phyloP scores from a whole-genome alignment of 2,329 filamentous ascomycete genomes.

The Colletotrichum sp. region DNA sequence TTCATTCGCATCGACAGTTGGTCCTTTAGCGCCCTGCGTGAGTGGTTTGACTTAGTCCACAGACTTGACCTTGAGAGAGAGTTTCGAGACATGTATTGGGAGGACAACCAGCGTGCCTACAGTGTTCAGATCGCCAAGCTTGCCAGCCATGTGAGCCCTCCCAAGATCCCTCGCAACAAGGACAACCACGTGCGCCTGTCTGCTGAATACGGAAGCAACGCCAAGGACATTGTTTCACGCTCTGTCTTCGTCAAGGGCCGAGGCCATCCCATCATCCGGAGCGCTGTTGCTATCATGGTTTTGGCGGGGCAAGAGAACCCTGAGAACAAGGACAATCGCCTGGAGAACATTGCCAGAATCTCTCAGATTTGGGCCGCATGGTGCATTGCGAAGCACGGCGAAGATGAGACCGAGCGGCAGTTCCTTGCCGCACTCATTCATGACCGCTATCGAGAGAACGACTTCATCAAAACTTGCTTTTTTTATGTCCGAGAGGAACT shows the following conservation, averaged over 20 bases:
- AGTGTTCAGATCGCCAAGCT: not conserved
- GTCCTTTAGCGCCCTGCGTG: not conserved
- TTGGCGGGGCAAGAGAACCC: not conserved
- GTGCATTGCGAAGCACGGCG: not conserved
- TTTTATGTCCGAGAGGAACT: not conserved
- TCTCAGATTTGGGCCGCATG: constrained; percentile 9
- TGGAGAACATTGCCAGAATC: not conserved
- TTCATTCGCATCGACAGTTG: constrained; percentile 8
- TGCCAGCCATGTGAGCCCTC: not conserved
- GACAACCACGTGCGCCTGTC: not conserved
- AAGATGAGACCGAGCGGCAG: not conserved
- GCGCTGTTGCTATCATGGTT: constrained; percentile 14
- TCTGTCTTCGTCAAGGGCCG: not conserved
- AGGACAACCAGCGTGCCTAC: not conserved
- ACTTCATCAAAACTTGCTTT: not conserved
- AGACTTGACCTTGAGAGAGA: not conserved
- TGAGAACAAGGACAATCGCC: not conserved
- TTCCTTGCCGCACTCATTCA: not conserved
- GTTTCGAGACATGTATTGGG: constrained; percentile 7
- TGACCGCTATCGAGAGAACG: not conserved
- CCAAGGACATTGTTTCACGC: not conserved
- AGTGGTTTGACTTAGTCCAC: constrained; percentile 6
- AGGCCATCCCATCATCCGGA: constrained; percentile 3
- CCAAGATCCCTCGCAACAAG: not conserved
- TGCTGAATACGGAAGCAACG: not conserved